Evolutionary conservation across 805 yeast species (phyloP).

Genomic region (Candida insectorum): DNA sequence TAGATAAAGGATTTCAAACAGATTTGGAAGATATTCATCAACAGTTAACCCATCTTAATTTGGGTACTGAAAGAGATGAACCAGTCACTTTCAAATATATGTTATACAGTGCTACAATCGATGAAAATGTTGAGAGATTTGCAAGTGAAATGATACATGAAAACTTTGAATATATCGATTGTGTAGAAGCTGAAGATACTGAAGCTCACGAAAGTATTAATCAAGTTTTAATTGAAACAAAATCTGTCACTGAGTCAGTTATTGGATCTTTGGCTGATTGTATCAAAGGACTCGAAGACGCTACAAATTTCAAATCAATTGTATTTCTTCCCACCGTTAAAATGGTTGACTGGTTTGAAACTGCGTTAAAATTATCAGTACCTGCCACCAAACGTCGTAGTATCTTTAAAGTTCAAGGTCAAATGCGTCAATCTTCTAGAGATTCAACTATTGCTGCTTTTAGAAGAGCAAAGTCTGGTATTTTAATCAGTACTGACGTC

Average conservation of each 20-base stretch:
- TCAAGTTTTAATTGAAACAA: slow-evolving; percentile 59
- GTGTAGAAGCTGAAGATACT: slow-evolving; percentile 71
- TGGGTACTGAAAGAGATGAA: slow-evolving; percentile 14
- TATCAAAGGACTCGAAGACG: slow-evolving; percentile 31
- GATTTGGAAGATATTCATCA: slow-evolving; percentile 59
- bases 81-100: slow-evolving; percentile 54
- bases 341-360: slow-evolving; percentile 57
- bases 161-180: slow-evolving; percentile 61
- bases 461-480: slow-evolving; percentile 44
- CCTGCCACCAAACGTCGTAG: slow-evolving; percentile 15
- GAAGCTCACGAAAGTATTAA: slow-evolving; percentile 71
- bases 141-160: slow-evolving; percentile 57
- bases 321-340: slow-evolving; percentile 78
- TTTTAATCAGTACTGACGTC: slow-evolving; percentile 85
- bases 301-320: slow-evolving; percentile 64
- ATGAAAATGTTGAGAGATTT: slow-evolving; percentile 59
- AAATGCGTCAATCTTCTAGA: slow-evolving; percentile 66
- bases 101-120: slow-evolving; percentile 87
- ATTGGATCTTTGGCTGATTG: slow-evolving; percentile 51
- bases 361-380: slow-evolving; percentile 8
- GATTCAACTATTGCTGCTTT: slow-evolving; percentile 55
- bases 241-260: slow-evolving; percentile 54
- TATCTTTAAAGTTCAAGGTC: slow-evolving; percentile 58
- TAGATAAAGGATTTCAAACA: slow-evolving; percentile 76
- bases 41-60: slow-evolving; percentile 34